These are phyloP conservation scores for Lodderomyces orthopsilosis DNA, from an alignment of 1,139 yeast species.

Conservation along the genomic window DNA sequence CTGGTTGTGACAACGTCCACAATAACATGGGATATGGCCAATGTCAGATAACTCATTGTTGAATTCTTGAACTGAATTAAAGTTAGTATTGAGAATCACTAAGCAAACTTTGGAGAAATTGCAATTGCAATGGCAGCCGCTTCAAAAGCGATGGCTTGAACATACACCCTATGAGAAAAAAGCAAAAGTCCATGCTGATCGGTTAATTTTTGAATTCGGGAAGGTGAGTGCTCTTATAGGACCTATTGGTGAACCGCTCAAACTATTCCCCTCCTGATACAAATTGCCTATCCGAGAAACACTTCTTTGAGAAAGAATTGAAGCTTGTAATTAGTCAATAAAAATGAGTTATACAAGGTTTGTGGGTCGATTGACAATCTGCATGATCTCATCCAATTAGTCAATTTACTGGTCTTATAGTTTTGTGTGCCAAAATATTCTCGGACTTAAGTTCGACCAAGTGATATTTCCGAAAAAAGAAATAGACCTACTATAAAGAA, in stretches of 20 bases:
- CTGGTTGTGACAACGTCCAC: conserved; percentile 46
- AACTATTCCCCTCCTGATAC: neutral
- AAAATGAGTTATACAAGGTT: neutral
- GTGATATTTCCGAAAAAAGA: neutral
- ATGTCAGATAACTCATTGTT: conserved; percentile 28
- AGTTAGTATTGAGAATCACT: neutral
- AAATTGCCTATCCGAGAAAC: neutral
- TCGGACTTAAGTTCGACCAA: neutral
- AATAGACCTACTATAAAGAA: no score
- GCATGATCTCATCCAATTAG: neutral
- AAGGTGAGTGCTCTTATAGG: neutral
- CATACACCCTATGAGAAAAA: conserved; percentile 33
- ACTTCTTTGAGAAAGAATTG: neutral
- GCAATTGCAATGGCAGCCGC: no score
- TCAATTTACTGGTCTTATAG: neutral
- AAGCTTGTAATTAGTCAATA: neutral
- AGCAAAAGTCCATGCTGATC: conserved; percentile 27
- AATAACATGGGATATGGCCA: conserved; percentile 30
- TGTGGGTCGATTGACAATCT: neutral
- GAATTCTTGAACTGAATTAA: conserved; percentile 25
- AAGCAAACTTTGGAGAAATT: no score
- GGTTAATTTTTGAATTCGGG: neutral
- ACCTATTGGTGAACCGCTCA: neutral
- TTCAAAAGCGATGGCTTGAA: conserved; percentile 7
- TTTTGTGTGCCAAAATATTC: neutral